Percentiles rank a stretch among this genome's conserved stretches.
Evolutionary conservation across 805 yeast genomes (phyloP).

Genomic region (Kodamaea kakaduensis): DNA sequence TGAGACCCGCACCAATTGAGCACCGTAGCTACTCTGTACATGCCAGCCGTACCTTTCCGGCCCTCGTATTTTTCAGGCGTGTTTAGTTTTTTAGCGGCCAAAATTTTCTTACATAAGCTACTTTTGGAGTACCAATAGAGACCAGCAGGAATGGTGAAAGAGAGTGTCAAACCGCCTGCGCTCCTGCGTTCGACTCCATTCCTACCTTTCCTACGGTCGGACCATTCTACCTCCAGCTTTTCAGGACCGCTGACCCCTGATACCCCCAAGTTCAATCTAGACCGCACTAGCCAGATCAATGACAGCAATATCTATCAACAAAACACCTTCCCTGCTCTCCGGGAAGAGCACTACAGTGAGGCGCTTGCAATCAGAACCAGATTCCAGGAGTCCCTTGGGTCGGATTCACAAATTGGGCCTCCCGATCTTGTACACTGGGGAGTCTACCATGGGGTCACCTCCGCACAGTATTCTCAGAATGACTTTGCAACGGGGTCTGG

Average conservation of each 20-base stretch:
- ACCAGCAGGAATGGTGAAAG: background rate
- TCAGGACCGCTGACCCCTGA: background rate
- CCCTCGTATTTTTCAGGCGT: too few relatives aligned
- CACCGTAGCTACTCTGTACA: too few relatives aligned
- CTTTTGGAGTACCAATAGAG: too few relatives aligned
- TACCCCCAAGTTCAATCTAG: background rate
- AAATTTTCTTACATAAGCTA: too few relatives aligned
- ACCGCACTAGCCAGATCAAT: background rate
- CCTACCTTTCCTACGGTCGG: background rate
- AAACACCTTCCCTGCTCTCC: constrained; percentile 19
- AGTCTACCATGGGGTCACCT: constrained; percentile 28
- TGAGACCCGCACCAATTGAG: too few relatives aligned
- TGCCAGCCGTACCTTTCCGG: too few relatives aligned
- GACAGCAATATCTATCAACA: background rate
- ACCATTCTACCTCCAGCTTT: constrained; percentile 1
- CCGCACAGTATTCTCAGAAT: constrained; percentile 23
- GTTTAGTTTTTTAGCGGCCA: too few relatives aligned
- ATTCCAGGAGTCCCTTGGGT: constrained; percentile 16
- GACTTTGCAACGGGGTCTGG: constrained; percentile 19
- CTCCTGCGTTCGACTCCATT: background rate
- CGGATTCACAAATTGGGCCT: constrained; percentile 25
- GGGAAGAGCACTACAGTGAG: constrained; percentile 30
- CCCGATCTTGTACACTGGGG: constrained; percentile 40
- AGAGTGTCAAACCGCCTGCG: background rate
- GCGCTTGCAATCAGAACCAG: constrained; percentile 24